phyloP scores from a whole-genome alignment of 2,329 filamentous ascomycete genomes.

The Colletotrichum sp. region DNA sequence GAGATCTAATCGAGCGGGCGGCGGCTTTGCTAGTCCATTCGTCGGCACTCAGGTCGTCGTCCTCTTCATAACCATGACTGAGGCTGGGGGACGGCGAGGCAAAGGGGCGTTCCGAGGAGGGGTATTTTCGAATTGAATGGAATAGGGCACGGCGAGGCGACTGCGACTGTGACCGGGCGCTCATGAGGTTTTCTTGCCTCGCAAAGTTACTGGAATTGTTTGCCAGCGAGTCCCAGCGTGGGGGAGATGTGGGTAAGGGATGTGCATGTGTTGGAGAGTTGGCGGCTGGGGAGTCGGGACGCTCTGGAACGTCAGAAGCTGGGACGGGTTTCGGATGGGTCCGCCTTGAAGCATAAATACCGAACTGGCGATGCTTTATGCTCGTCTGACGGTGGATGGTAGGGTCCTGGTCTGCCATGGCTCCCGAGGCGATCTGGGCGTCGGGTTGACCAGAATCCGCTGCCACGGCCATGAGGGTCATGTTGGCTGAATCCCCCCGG shows the following conservation, averaged over 20 bases:
- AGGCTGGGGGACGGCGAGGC: conserved; percentile 22
- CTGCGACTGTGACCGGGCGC: not conserved
- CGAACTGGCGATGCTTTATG: conserved; percentile 23
- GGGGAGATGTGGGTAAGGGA: conserved; percentile 38
- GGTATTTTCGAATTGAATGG: conserved; percentile 30
- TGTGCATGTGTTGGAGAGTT: conserved; percentile 30
- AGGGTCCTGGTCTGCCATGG: conserved; percentile 11
- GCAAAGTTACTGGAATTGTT: conserved; percentile 19
- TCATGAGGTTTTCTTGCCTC: conserved; percentile 11
- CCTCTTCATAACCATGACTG: conserved; percentile 20
- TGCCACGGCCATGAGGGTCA: conserved; percentile 24
- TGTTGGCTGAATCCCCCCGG: conserved; percentile 10
- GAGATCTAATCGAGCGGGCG: conserved; percentile 21
- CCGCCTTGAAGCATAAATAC: conserved; percentile 22
- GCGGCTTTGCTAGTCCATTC: conserved; percentile 22
- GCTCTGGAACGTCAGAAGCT: conserved; percentile 19
- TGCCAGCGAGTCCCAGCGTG: conserved; percentile 51
- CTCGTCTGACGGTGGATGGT: conserved; percentile 9
- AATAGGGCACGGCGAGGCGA: conserved; percentile 28
- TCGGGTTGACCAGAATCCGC: conserved; percentile 19
- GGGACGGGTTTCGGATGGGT: conserved; percentile 19
- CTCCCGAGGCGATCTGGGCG: not conserved
- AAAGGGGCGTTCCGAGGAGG: conserved; percentile 34
- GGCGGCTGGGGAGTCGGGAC: conserved; percentile 22
- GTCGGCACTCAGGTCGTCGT: conserved; percentile 24